These are phyloP conservation scores for Rubroshorea leprosula DNA, from an alignment of 345 rosid species.

Conservation along the genomic window DNA sequence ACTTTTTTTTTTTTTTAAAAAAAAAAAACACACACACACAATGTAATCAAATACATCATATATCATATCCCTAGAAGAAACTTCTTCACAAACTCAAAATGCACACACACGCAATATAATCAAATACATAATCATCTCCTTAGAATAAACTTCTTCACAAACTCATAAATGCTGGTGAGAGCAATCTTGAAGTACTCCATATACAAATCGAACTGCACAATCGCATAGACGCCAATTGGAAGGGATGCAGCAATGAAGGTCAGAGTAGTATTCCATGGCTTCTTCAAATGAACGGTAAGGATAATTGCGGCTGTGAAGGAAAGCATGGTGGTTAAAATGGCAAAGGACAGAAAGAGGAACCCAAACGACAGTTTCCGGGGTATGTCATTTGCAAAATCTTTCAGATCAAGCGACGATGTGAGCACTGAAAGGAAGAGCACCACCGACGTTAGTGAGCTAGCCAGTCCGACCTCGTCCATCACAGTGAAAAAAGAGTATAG, in stretches of 20 bases:
- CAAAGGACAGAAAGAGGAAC: conserved; percentile 17
- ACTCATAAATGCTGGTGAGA: too few relatives aligned
- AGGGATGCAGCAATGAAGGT: conserved; percentile 2
- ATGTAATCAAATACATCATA: too few relatives aligned
- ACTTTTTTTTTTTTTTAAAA: too few relatives aligned
- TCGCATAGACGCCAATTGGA: conserved; percentile 2
- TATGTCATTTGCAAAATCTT: conserved; percentile 7
- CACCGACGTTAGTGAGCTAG: conserved; percentile 15
- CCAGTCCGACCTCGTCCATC: conserved; percentile 9
- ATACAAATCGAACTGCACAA: conserved; percentile 16
- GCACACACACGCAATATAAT: too few relatives aligned
- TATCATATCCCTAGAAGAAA: too few relatives aligned
- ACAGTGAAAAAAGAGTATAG: conserved; percentile 16
- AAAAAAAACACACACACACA: too few relatives aligned
- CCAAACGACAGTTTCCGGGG: conserved; percentile 16
- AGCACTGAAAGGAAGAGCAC: conserved; percentile 22
- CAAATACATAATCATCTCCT: too few relatives aligned
- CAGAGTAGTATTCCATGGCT: conserved; percentile 2
- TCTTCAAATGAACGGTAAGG: conserved; percentile 12
- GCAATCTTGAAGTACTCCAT: too few relatives aligned
- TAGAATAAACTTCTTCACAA: too few relatives aligned
- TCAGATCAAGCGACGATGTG: conserved; percentile 4
- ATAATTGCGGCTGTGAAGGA: conserved; percentile 18
- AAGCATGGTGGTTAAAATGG: conserved; percentile 16
- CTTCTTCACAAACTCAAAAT: too few relatives aligned